Base-by-base conservation (phyloP, 257 asterid species). In the Forsythia suspensa region DNA sequence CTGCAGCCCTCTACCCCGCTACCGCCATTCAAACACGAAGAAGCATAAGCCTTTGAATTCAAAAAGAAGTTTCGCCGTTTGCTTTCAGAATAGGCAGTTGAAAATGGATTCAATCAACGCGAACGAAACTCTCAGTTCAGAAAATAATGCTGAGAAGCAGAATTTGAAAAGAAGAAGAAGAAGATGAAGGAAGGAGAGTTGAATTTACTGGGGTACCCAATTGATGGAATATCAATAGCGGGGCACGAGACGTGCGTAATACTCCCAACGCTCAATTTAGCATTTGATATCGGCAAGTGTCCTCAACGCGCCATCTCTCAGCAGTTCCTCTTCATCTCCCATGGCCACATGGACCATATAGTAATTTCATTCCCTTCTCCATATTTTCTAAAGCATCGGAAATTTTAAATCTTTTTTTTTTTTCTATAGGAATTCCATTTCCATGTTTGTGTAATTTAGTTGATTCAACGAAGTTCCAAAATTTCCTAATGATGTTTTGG, bases 321-420 rank as follows among this genome's bases (percentile, higher is more conserved):
- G 10, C 90, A 95, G 84, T 95, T 91, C 82, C 89, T 95, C 91
- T 91, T 93, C 91, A 95, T 95, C 86, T 95, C 99, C 69, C 99
- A 93, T 81, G 99, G 97, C 80, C 99, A 93, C 87, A 95, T 95
- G 99, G 98, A 95, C 87, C 98, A 95, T 83, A 93, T 92, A 61
- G 98, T 91, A 88, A 84, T 63, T 63, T 65, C 76, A n/a, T 59
- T 71, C 76, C 52, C 61, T 29, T 46, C 36, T 8, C 11, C 44
- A 73, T 9, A 51, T 24, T 59, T 59, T 59, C 3, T 59, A 20
- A 59, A 59, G 57, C 67, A 59, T 6, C 13, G 34, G 0, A 59
- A n/a, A 57, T 20, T 20, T 57, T n/a, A 21, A 18, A 57, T 57
- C 67, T n/a, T 4, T 55, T 55, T 20, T 48, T 0, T n/a, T 43